Evolutionary conservation across 1,284 basidiomycete genomes (phyloP), one percentile per base, ranked within the genome.

Genomic region (Ustilago nuda): DNA sequence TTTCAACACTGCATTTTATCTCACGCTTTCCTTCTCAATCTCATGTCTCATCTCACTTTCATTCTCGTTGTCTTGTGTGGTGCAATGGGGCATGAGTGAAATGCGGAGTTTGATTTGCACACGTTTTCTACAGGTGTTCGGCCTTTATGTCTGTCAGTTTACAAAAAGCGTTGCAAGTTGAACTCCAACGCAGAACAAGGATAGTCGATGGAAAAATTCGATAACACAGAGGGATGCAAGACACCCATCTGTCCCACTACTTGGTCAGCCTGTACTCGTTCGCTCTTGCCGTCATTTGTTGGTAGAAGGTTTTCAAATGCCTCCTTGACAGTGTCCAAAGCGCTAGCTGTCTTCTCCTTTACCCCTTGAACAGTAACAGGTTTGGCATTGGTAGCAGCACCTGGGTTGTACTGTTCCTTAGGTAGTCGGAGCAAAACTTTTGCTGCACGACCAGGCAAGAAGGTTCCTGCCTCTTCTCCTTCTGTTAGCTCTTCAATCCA

Each of bases 181-280:
- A 99, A 94, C 89, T 99, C 97, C 68, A 99, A 88, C 11, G 92
- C 92, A 17, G 95, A 97, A 87, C 95, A 98, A n/a, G 96, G 97
- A 87, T 93, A 95, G 54, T 90, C 90, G 77, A 99, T 76, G 41
- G 68, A 62, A 53, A 82, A 85, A 56, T 76, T 78, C 4, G 62
- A 56, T 15, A 84, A 59, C 46, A 85, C 84, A 8, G 79, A 66
- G 9, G 84, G 84, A 58, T 85, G 84, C 13, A 85, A 50, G 0
- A 83, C 82, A 6, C 82, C 82, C n/a, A 83, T 66, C 8, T 61
- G 17, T 9, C 82, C 82, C 2, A 83, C 61, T 8, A 59, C 46
- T 19, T 61, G n/a, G 56, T 60, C 65, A 35, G 39, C 13, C 46
- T 66, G 27, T 5, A 51, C 61, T 32, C 32, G 13, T 19, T 54